Percentiles rank a stretch among this genome's conserved stretches.
Conservation (phyloP, 2,329 filamentous ascomycete species). For the Juglanconis juglandina region DNA sequence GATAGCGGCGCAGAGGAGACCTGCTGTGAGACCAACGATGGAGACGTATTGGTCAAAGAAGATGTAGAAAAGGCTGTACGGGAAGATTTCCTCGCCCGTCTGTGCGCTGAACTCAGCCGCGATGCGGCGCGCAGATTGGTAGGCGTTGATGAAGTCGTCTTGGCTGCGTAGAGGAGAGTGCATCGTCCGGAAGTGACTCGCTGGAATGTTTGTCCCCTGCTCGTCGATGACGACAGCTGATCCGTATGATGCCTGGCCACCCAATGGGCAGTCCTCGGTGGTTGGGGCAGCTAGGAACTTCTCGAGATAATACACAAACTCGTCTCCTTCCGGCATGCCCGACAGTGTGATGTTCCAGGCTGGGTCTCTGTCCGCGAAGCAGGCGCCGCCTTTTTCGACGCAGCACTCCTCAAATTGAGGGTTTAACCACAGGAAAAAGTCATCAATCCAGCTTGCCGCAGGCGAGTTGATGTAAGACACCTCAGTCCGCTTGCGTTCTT, state of each 20-base stretch:
- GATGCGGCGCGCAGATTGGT: conserved; percentile 84
- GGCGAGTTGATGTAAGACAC: conserved; percentile 85
- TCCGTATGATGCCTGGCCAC: conserved; percentile 82
- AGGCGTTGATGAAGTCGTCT: conserved; percentile 87
- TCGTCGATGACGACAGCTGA: conserved; percentile 77
- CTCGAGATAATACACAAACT: conserved; percentile 82
- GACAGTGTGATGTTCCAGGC: conserved; percentile 84
- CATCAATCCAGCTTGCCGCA: conserved; percentile 93
- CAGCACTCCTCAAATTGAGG: conserved; percentile 74
- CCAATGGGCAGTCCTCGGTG: conserved; percentile 79
- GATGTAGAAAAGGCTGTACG: conserved; percentile 96
- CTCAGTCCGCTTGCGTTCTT: conserved; percentile 85
- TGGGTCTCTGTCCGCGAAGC: conserved; percentile 74
- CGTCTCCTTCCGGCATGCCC: conserved; percentile 90
- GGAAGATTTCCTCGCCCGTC: conserved; percentile 82
- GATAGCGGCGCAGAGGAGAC: conserved; percentile 77
- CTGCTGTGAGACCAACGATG: conserved; percentile 76
- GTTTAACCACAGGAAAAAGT: conserved; percentile 96
- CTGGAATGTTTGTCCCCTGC: conserved; percentile 63
- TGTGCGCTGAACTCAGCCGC: conserved; percentile 67
- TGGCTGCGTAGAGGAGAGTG: conserved; percentile 87
- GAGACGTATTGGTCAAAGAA: conserved; percentile 97
- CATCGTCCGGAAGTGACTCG: conserved; percentile 87
- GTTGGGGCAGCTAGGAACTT: conserved; percentile 81
- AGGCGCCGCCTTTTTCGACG: conserved; percentile 65